Base-by-base conservation (phyloP, 306 rosid species). In the Dalbergia cochinchinensis region DNA sequence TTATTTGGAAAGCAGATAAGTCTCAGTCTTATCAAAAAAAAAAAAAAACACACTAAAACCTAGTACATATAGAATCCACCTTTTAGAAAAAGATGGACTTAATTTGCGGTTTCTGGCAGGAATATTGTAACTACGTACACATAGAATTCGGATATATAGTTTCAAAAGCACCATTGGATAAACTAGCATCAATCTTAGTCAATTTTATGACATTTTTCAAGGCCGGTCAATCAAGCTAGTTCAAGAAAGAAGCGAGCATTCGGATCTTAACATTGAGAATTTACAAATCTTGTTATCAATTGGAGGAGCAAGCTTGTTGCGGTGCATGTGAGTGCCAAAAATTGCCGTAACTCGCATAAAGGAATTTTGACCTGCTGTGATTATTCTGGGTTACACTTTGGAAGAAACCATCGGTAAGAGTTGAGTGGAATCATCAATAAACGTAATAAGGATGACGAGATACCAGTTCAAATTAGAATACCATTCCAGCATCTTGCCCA, bases 401-500 rank as follows among this genome's bases (percentile, higher is more conserved):
- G 20, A 85, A 80, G 82, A 80, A 80, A 80, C 82, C 82, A 81
- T 58, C 22, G 83, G 84, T 60, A 78, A 80, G 68, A 69, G 66
- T 81, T 80, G 77, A 77, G 13, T 4, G 80, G 86, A 84, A 81
- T 81, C 80, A 61, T 62, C 58, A 50, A 58, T 54, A 26, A 26
- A 26, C 31, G 31, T 26, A 26, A 26, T 26, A 1, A 26, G 31
- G 31, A 26, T 35, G 81, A 77, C 58, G 53, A 54, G 81, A 77
- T 83, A 77, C 85, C 74, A 51, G 81, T 47, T 47, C 41, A 34
- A 0, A 15, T 35, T 13, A 78, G 82, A 82, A 82, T 74, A 82
- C 54, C 50, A 79, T 86, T 81, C 85, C 81, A 71, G 77, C 85
- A 83, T 81, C 79, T 73, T 77, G 11, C 31, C 65, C 89, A 33